Conservation (phyloP, 345 rosid species). For the Gossypioides kirkii region DNA sequence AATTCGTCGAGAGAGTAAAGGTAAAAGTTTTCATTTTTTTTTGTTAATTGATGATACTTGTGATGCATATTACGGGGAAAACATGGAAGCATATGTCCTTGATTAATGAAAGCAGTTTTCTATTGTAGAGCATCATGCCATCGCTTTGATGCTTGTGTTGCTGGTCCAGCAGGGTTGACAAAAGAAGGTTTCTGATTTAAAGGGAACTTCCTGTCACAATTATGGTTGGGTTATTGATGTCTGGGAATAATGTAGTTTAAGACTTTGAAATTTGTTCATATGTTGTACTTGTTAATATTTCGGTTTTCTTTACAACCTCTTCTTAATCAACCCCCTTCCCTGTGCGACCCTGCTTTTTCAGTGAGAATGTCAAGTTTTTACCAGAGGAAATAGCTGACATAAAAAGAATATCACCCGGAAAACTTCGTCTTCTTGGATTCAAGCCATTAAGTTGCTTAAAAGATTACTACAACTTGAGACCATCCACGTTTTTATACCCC, state of each 20-base stretch:
- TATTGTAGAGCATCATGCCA: background rate
- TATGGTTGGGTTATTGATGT: slow-evolving; percentile 1
- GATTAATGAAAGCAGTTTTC: background rate
- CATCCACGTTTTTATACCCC: slow-evolving; percentile 86
- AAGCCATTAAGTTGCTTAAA: slow-evolving; percentile 85
- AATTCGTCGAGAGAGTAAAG: background rate
- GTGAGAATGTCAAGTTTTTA: slow-evolving; percentile 59
- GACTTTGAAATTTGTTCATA: background rate
- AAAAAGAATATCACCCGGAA: slow-evolving; percentile 64
- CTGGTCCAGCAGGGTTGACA: background rate
- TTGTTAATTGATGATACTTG: background rate
- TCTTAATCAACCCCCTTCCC: background rate
- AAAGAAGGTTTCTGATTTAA: background rate
- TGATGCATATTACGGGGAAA: background rate
- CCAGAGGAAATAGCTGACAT: slow-evolving; percentile 62
- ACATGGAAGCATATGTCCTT: background rate
- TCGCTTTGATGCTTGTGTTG: background rate
- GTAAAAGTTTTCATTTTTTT: background rate
- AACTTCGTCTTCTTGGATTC: slow-evolving; percentile 82
- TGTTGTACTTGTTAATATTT: background rate
- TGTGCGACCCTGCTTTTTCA: slow-evolving; percentile 21
- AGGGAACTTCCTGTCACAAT: background rate
- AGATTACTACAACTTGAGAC: slow-evolving; percentile 91
- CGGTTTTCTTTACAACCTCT: background rate
- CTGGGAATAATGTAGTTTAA: background rate